Evolutionary conservation across 2,329 filamentous ascomycete genomes (phyloP).

Genomic region (Colletotrichum cordylinicola): DNA sequence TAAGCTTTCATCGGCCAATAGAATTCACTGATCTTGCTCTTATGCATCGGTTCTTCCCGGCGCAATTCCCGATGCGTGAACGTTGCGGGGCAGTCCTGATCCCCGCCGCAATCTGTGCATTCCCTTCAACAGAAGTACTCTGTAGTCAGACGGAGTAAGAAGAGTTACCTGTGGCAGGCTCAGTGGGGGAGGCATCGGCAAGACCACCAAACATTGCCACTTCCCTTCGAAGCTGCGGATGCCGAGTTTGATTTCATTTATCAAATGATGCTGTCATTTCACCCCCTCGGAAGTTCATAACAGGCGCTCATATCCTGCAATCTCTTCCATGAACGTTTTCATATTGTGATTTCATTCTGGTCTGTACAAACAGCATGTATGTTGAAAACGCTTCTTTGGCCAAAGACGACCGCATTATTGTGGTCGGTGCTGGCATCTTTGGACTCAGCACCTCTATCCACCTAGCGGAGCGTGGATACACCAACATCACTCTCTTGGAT

Average conservation of each 20-base stretch:
- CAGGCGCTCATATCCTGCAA: not conserved
- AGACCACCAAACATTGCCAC: too few species aligned
- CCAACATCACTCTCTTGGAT: conserved; percentile 52
- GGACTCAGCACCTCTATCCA: not conserved
- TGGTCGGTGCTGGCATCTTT: not conserved
- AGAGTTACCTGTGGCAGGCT: not conserved
- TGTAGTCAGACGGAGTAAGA: not conserved
- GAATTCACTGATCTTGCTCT: rapidly evolving
- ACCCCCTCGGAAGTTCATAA: not conserved
- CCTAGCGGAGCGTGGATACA: conserved; percentile 42
- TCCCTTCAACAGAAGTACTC: too few species aligned
- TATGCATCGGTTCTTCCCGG: not conserved
- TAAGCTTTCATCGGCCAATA: not conserved
- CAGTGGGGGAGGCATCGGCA: too few species aligned
- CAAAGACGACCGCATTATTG: not conserved
- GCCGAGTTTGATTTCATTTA: rapidly evolving
- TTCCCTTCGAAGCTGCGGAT: not conserved
- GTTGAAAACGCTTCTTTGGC: not conserved
- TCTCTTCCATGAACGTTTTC: rapidly evolving
- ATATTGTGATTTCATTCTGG: not conserved
- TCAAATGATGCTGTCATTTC: not conserved
- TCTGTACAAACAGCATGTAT: not conserved
- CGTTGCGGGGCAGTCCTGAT: not conserved
- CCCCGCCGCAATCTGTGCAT: too few species aligned
- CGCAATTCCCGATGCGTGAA: not conserved